A percentile compares a stretch with the other conserved stretches of the same genome.
phyloP scores from a whole-genome alignment of 164 flowering plant species.

The Vitis rotundifolia region DNA sequence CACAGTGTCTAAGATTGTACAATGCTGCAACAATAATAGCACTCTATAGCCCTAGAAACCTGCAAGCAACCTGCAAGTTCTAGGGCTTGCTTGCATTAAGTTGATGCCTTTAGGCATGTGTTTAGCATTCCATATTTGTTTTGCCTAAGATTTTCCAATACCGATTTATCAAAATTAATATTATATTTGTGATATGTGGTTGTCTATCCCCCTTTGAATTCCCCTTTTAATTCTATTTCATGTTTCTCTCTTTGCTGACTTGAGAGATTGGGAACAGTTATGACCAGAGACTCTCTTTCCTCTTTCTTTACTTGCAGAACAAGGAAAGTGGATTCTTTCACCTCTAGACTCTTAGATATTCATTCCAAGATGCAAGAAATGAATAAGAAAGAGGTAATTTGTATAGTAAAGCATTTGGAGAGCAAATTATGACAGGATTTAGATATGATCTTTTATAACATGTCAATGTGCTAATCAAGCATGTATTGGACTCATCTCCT shows the following conservation, averaged over 20 bases:
- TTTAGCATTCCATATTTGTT: too few relatives aligned
- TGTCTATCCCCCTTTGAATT: not conserved
- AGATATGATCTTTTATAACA: not conserved
- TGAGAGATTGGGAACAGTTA: not conserved
- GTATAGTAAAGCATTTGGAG: not conserved
- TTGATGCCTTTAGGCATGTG: too few relatives aligned
- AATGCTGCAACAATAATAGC: too few relatives aligned
- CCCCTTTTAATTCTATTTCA: not conserved
- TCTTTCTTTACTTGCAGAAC: constrained; percentile 58
- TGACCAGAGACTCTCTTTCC: not conserved
- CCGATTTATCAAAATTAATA: too few relatives aligned
- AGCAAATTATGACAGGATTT: not conserved
- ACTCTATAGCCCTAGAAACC: too few relatives aligned
- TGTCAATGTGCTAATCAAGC: not conserved
- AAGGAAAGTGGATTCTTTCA: constrained; percentile 81
- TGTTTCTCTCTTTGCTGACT: not conserved
- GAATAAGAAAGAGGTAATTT: constrained; percentile 73
- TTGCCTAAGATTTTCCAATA: too few relatives aligned
- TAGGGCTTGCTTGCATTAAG: too few relatives aligned
- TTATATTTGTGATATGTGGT: too few relatives aligned
- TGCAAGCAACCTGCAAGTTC: too few relatives aligned
- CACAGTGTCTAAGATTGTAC: too few relatives aligned
- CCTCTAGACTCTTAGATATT: constrained; percentile 82
- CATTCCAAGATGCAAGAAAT: constrained; percentile 82
- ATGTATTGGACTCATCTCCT: too few relatives aligned